Base-by-base conservation (phyloP, 805 yeast genomes). In the Komagataella mondaviorum region DNA sequence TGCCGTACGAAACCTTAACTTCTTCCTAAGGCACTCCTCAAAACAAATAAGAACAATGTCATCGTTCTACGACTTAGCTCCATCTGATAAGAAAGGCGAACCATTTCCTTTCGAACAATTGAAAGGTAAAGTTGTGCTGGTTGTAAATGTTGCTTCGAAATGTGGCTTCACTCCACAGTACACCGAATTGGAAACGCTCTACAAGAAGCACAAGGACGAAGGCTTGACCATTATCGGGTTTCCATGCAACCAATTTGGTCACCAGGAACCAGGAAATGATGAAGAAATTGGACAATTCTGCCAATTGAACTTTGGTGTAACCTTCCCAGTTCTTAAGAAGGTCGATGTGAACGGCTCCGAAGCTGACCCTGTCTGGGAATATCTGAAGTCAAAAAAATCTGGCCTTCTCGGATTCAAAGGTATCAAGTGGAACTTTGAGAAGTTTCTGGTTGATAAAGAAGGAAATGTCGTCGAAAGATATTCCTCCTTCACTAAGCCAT, bases 181-280 rank as follows among this genome's bases (percentile, higher is more conserved):
- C 64, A 68, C 72, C 51, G 91, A 82, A 50, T 69, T 89, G 43
- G 90, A 89, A 67, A 68, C 64, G 45, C 67, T 89, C 12, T 81
- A 87, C 69, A 69, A 80, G 54, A 79, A 80, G 62, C 85, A 83
- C 68, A 68, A 75, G 51, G 78, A 75, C 49, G 61, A 75, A 55
- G 95, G 87, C 1, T 70, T 90, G 22, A 79, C 69, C 47, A 73
- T 89, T 23, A 56, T 89, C 43, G 96, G 89, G 0, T 88, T 89
- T 76, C 97, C 97, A 36, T 87, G 96, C 68, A 86, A 88, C 69
- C 96, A 88, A 64, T 89, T 89, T 63, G 90, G 85, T 22, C 70
- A 77, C 59, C 85, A 93, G 71, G 87, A 90, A 67, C 83, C 93
- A 57, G 82, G 81, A 3, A 61, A 77, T 2, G 80, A 77, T 49